phyloP scores from a whole-genome alignment of 2,329 filamentous ascomycete species.

The Aspergillus flavus region DNA sequence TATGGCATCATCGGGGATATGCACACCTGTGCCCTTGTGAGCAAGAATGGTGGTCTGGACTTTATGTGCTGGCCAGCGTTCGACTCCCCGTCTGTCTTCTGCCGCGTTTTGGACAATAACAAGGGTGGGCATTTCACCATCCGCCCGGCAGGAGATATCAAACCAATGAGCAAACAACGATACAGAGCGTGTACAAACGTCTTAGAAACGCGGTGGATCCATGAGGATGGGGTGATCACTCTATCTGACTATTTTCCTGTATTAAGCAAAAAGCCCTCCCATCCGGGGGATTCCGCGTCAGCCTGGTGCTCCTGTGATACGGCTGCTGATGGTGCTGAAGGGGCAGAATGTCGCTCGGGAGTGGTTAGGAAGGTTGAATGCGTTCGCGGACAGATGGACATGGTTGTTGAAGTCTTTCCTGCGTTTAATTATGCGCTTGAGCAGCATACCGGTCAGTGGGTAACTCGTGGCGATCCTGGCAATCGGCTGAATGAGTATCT shows the following conservation, averaged over 20 bases:
- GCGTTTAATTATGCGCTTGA: background rate
- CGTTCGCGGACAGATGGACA: background rate
- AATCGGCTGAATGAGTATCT: background rate
- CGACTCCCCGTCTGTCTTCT: conserved; percentile 73
- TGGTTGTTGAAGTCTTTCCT: background rate
- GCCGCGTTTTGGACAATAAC: background rate
- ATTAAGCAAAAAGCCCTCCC: background rate
- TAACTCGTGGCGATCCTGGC: background rate
- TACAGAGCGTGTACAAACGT: background rate
- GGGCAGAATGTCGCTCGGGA: background rate
- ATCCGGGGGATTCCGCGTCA: background rate
- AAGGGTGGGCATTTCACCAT: background rate
- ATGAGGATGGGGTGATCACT: background rate
- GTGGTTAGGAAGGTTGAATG: background rate
- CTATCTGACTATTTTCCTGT: background rate
- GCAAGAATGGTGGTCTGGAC: conserved; percentile 72
- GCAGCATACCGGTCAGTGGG: background rate
- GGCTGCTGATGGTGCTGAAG: background rate
- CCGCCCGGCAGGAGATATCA: background rate
- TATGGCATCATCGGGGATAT: conserved; percentile 82
- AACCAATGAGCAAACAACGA: background rate
- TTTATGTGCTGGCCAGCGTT: conserved; percentile 84
- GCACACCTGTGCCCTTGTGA: conserved; percentile 75
- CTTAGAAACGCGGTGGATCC: background rate
- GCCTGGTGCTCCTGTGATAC: background rate